Evolutionary conservation across 192 early-diverging fungal species (phyloP), one percentile per base, ranked within the genome.

Genomic region (Ambispora gerdemannii): DNA sequence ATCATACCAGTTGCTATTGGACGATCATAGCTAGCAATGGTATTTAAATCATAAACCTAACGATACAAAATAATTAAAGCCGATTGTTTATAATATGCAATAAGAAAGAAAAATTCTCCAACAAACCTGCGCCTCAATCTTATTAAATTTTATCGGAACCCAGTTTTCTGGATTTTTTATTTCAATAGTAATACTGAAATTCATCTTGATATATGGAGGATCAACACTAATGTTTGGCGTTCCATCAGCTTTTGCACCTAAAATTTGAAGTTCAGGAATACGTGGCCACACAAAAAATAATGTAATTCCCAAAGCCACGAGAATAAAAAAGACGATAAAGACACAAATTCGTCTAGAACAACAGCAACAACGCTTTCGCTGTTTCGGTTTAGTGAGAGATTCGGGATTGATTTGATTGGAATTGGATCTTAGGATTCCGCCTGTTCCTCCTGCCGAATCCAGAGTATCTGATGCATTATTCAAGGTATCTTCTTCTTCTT

Each of bases 291-390:
- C 64, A 38, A 70, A 70, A 35, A 4, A 70, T 59, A 60, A 17
- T 3, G 25, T 33, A 30, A 31, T 27, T 24, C 31, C 53, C 0
- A 70, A 47, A 11, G 59, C 20, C 15, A 59, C 19, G 7, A 58
- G 25, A 50, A 32, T 59, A 15, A 32, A 22, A 33, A 70, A 70
- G 4, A 36, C 59, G 19, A 49, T 59, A 31, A 70, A 38, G 4
- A 70, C 68, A 59, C 68, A 70, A 2, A 13, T 7, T 70, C 35
- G 25, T 60, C 55, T 60, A 31, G 68, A 70, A 60, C 68, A 70
- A 24, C 55, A 49, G 35, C 50, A 51, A 67, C 65, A 67, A 43
- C 19, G 17, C 3, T 47, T 38, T 53, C 38, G 38, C 15, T 15
- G 38, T 15, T 43, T 43, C 7, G 7, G 6, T 43, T 43, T 43